Evolutionary conservation across 129 eudicot species (phyloP).

Genomic region (Helianthus tuberosus): DNA sequence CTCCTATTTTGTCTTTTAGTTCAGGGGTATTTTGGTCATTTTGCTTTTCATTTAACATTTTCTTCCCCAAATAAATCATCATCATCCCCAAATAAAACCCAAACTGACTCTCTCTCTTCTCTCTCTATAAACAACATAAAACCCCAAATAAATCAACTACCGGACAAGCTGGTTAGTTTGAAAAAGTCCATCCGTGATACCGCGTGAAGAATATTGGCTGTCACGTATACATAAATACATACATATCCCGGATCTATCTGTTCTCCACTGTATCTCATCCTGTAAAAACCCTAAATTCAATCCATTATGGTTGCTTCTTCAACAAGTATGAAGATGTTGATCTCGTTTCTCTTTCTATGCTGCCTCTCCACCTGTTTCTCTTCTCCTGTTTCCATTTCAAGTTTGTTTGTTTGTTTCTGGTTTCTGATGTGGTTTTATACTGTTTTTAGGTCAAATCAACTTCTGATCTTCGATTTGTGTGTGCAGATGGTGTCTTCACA

Average conservation of each 20-base stretch:
- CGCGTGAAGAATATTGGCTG: no score
- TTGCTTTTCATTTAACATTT: no score
- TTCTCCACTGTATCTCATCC: slow-evolving; percentile 25
- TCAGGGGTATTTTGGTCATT: no score
- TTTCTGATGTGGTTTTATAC: background rate
- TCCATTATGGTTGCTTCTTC: background rate
- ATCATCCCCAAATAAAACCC: no score
- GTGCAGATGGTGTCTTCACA: slow-evolving; percentile 40
- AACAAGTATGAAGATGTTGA: slow-evolving; percentile 29
- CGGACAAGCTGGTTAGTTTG: no score
- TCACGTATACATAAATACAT: no score
- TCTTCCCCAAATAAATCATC: no score
- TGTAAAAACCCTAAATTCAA: background rate
- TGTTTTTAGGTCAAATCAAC: background rate
- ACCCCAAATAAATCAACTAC: no score
- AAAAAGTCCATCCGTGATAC: no score
- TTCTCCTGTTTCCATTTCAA: slow-evolving; percentile 49
- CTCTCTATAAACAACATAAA: no score
- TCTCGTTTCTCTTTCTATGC: slow-evolving; percentile 34
- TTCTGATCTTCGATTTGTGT: slow-evolving; percentile 4
- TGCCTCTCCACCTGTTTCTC: slow-evolving; percentile 21
- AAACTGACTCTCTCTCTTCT: no score
- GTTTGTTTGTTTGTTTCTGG: slow-evolving; percentile 20
- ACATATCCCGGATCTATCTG: slow-evolving; percentile 28
- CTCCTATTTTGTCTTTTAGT: no score